These are phyloP conservation scores for Soucietia sequanensis DNA, from an alignment of 805 yeast genomes.

Conservation along the genomic window DNA sequence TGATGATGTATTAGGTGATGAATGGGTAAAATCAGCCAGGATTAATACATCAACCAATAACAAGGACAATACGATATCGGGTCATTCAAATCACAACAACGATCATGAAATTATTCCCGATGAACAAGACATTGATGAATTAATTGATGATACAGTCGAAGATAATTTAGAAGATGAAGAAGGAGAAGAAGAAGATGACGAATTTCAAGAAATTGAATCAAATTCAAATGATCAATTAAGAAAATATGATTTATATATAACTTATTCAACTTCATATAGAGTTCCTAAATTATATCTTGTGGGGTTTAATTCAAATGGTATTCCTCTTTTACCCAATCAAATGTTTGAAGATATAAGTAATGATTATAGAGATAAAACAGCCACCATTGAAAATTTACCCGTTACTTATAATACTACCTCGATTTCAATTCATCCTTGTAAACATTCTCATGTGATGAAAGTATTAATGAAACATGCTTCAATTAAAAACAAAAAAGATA, in stretches of 20 bases:
- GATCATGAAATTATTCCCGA: too few species aligned
- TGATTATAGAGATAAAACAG: conserved; percentile 94
- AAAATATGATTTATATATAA: conserved; percentile 83
- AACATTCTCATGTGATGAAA: conserved; percentile 92
- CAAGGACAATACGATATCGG: conserved; percentile 10
- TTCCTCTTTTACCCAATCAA: conserved; percentile 79
- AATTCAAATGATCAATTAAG: conserved; percentile 45
- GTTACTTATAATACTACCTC: conserved; percentile 71
- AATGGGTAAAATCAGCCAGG: conserved; percentile 49
- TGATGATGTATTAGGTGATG: conserved; percentile 45
- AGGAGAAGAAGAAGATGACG: conserved; percentile 28
- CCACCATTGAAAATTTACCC: conserved; percentile 91
- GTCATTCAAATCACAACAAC: background rate
- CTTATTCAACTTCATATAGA: conserved; percentile 91
- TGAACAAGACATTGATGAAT: conserved; percentile 46
- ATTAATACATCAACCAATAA: conserved; percentile 1
- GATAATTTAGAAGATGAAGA: conserved; percentile 24
- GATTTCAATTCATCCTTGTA: conserved; percentile 94
- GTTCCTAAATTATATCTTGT: conserved; percentile 93
- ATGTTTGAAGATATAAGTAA: conserved; percentile 94
- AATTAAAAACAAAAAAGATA: conserved; percentile 37
- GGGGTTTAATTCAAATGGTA: conserved; percentile 81
- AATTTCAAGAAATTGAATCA: conserved; percentile 29
- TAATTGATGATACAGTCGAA: conserved; percentile 43
- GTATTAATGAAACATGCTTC: conserved; percentile 75